These are phyloP conservation scores for Rachicladosporium sp. DNA, from an alignment of 2,329 filamentous ascomycete species.

Conservation along the genomic window DNA sequence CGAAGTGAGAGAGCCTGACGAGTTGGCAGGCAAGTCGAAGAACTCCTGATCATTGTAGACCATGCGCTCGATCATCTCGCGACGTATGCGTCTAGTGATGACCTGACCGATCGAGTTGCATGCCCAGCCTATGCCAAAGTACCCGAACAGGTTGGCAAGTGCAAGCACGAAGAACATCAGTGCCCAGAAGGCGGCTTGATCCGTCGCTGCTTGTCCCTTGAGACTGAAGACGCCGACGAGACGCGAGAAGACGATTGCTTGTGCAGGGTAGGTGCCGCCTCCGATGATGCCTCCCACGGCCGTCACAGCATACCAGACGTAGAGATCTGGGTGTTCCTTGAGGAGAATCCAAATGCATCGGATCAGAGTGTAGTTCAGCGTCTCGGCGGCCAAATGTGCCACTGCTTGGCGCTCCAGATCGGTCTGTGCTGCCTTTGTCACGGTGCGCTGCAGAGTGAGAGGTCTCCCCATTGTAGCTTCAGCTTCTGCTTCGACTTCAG, in stretches of 20 bases:
- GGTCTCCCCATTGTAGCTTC: conserved; percentile 4
- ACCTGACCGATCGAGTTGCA: conserved; percentile 35
- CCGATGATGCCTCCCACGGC: conserved; percentile 22
- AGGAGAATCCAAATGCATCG: conserved; percentile 26
- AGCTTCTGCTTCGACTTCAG: not conserved
- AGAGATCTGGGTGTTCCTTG: conserved; percentile 22
- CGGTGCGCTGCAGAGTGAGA: conserved; percentile 12
- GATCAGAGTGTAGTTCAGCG: conserved; percentile 19
- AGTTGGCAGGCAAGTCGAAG: conserved; percentile 53
- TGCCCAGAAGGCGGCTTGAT: conserved; percentile 33
- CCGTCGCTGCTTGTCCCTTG: conserved; percentile 25
- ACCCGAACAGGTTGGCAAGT: conserved; percentile 32
- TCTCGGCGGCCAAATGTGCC: conserved; percentile 16
- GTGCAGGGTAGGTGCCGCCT: conserved; percentile 18
- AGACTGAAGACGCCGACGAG: conserved; percentile 37
- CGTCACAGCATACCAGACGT: conserved; percentile 27
- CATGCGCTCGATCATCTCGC: not conserved
- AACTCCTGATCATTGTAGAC: conserved; percentile 65
- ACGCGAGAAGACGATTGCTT: conserved; percentile 38
- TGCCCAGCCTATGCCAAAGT: conserved; percentile 32
- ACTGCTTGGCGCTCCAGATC: conserved; percentile 19
- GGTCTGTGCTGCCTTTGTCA: conserved; percentile 13
- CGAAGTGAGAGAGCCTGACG: conserved; percentile 30
- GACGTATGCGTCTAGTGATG: not conserved
- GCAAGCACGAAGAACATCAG: conserved; percentile 46